phyloP scores from a whole-genome alignment of 2,329 filamentous ascomycete genomes.

The Neofusicoccum ribis region DNA sequence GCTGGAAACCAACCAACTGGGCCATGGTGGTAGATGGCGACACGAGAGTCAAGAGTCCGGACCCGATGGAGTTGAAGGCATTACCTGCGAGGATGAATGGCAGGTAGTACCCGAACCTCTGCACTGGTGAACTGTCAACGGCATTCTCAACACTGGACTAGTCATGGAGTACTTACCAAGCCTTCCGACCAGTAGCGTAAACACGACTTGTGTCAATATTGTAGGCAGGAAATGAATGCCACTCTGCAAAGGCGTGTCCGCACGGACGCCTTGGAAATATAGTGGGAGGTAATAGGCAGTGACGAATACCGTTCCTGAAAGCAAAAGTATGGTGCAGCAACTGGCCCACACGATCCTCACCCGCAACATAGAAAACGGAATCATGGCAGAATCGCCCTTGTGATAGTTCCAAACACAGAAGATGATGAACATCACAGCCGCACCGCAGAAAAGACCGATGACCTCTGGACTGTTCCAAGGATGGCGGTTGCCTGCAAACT shows the following conservation, averaged over 20 bases:
- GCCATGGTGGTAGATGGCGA: slow-evolving; percentile 23
- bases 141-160: too few species aligned
- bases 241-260: slow-evolving; percentile 38
- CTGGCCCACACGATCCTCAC: slow-evolving; percentile 35
- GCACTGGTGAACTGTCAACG: not conserved
- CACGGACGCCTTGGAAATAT: slow-evolving; percentile 45
- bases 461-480: slow-evolving; percentile 36
- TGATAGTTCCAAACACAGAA: slow-evolving; percentile 40
- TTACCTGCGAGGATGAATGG: slow-evolving; percentile 32
- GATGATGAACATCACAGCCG: slow-evolving; percentile 29
- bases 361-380: slow-evolving; percentile 37
- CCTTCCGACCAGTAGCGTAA: slow-evolving; percentile 21
- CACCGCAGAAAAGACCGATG: slow-evolving; percentile 40
- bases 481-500: slow-evolving; percentile 37
- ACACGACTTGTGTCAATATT: slow-evolving; percentile 30
- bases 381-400: slow-evolving; percentile 39
- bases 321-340: slow-evolving; percentile 25
- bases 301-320: slow-evolving; percentile 27
- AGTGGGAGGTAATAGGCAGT: slow-evolving; percentile 37
- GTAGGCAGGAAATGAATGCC: slow-evolving; percentile 42
- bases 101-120: slow-evolving; percentile 29
- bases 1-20: slow-evolving; percentile 34
- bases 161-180: not conserved
- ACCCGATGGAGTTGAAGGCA: slow-evolving; percentile 30
- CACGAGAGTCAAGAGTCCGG: slow-evolving; percentile 37